A percentile compares a stretch with the other conserved stretches of the same genome.
Conservation (phyloP, 768 basidiomycete species). For the Leccinum pellstonianum region DNA sequence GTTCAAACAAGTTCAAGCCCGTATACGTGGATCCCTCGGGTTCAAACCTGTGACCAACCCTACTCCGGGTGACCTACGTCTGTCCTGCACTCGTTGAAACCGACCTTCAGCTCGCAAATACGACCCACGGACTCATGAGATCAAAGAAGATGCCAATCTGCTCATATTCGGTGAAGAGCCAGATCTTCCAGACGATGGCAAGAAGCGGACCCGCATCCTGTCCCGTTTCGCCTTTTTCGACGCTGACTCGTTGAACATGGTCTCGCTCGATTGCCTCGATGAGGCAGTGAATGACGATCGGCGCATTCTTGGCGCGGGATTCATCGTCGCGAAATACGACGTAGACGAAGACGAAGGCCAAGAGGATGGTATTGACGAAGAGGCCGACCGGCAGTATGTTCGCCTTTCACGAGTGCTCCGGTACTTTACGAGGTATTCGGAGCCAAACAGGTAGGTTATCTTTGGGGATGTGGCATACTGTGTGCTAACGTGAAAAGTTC, state of each 20-base stretch:
- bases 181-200: slow-evolving; percentile 33
- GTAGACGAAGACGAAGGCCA: slow-evolving; percentile 65
- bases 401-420: slow-evolving; percentile 48
- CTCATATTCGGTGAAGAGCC: slow-evolving; percentile 43
- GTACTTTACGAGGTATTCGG: slow-evolving; percentile 51
- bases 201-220: slow-evolving; percentile 56
- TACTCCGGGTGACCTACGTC: too few species aligned
- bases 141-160: slow-evolving; percentile 36
- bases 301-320: slow-evolving; percentile 55
- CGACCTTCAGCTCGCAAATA: slow-evolving; percentile 39
- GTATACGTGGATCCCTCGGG: too few species aligned
- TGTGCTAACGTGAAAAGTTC: slow-evolving; percentile 41
- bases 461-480: slow-evolving; percentile 2
- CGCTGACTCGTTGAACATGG: slow-evolving; percentile 41
- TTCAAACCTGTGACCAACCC: too few species aligned
- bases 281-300: slow-evolving; percentile 32
- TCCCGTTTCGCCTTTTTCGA: slow-evolving; percentile 64
- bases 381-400: slow-evolving; percentile 39
- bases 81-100: too few species aligned
- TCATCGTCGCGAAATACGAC: slow-evolving; percentile 44
- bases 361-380: slow-evolving; percentile 45
- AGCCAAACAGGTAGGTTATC: slow-evolving; percentile 48
- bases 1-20: too few species aligned
- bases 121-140: slow-evolving; percentile 29
- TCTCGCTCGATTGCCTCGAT: slow-evolving; percentile 28